Percentiles rank a stretch among this genome's conserved stretches.
Evolutionary conservation across 176 grass and related monocot genomes (phyloP).

Genomic region (Avena sativa): DNA sequence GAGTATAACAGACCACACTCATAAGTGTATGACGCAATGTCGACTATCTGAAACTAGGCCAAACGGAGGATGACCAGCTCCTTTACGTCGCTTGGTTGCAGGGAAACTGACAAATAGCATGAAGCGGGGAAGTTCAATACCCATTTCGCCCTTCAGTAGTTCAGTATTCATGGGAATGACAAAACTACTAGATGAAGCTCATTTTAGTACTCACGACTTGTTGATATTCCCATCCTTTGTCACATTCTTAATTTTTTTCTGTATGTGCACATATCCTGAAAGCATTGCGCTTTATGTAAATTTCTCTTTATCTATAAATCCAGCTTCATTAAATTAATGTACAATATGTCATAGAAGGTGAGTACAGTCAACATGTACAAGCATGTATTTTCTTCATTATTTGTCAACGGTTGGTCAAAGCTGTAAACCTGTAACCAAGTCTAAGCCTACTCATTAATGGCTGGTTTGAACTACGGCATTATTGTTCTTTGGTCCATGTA

Average conservation of each 20-base stretch:
- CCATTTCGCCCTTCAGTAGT: constrained; percentile 8
- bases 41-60: background rate
- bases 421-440: background rate
- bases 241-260: background rate
- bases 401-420: background rate
- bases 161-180: background rate
- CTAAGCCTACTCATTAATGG: background rate
- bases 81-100: background rate
- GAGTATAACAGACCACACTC: background rate
- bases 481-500: constrained; percentile 8
- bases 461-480: background rate
- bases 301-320: background rate
- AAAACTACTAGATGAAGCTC: background rate
- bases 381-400: background rate
- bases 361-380: background rate
- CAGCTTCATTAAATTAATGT: background rate
- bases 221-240: background rate
- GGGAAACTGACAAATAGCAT: constrained; percentile 27
- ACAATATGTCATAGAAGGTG: background rate
- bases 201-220: background rate
- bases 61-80: background rate
- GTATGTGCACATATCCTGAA: background rate
- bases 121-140: background rate
- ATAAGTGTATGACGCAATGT: background rate
- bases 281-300: background rate